Evolutionary conservation across 257 asterid species (phyloP), one percentile per base, ranked within the genome.

Genomic region (Buddleja alternifolia): DNA sequence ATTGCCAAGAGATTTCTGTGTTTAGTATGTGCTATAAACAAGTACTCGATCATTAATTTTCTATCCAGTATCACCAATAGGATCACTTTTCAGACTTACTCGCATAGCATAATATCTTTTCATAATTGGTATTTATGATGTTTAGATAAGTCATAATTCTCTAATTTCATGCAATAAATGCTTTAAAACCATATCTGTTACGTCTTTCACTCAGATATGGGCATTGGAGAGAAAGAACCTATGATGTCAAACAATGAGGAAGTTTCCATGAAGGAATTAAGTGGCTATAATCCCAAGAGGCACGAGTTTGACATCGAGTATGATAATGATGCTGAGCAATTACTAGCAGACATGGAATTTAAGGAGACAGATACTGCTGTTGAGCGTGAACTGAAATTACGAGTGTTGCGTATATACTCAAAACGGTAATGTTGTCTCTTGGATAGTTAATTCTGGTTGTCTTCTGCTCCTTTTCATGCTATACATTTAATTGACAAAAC

Each of bases 271-370:
- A 81, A 82, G 71, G 97, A 85, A 80, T 48, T 90, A 66, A 90
- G 96, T 78, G 99, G 99, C 64, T 93, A 88, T 60, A 93, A 93
- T 81, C 74, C 89, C 48, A 93, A 89, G 87, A 85, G 99, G 79
- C 90, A 87, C 67, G 97, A 93, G 76, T 93, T 93, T 77, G 99
- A 93, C 66, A 73, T 87, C 73, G 99, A 93, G 82, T 90, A 88
- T 55, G 99, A 93, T 77, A 93, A 93, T 77, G 99, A 93, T 82
- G 97, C 99, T 74, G 99, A 93, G 87, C 97, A 86, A 85, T 83
- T 93, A 71, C 78, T 90, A 70, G 95, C 99, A 71, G 97, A 93
- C 75, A 90, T 93, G 97, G 99, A 93, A 79, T 93, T 93, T 78
- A 93, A 89, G 87, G 97, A 90, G 75, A 80, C 94, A 19, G 97